phyloP scores from a whole-genome alignment of 2,329 filamentous ascomycete genomes.

The Penicillium sp. region DNA sequence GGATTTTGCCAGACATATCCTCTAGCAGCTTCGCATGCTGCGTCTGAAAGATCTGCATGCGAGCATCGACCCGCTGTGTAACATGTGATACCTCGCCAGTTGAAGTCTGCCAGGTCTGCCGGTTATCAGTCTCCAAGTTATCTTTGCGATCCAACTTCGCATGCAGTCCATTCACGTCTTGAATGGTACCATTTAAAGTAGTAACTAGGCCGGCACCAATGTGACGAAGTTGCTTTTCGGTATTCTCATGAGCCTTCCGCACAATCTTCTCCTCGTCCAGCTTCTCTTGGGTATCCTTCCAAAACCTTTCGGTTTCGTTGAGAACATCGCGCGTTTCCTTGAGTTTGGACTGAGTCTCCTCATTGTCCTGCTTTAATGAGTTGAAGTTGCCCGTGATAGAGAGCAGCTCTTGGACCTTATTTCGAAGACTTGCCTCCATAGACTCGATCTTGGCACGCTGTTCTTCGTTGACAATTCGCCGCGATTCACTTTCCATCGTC shows the following conservation, averaged over 20 bases:
- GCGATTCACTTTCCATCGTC: slow-evolving; percentile 85
- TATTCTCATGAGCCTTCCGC: slow-evolving; percentile 79
- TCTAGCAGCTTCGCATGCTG: slow-evolving; percentile 71
- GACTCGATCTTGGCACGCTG: slow-evolving; percentile 89
- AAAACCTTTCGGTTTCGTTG: slow-evolving; percentile 81
- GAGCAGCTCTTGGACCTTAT: slow-evolving; percentile 92
- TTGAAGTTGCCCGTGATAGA: slow-evolving; percentile 83
- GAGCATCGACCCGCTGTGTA: slow-evolving; percentile 71
- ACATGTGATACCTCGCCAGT: slow-evolving; percentile 73
- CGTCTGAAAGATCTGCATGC: slow-evolving; percentile 68
- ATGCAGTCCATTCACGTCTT: slow-evolving; percentile 76
- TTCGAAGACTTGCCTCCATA: slow-evolving; percentile 82
- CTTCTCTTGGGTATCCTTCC: slow-evolving; percentile 71
- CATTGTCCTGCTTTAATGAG: slow-evolving; percentile 83
- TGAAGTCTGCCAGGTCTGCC: slow-evolving; percentile 72
- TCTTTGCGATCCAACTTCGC: slow-evolving; percentile 85
- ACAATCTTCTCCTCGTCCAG: slow-evolving; percentile 77
- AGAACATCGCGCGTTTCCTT: slow-evolving; percentile 78
- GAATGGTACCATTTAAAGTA: slow-evolving; percentile 73
- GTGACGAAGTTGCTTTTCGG: slow-evolving; percentile 71
- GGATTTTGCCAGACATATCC: slow-evolving; percentile 68
- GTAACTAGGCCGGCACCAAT: slow-evolving; percentile 74
- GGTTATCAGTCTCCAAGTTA: slow-evolving; percentile 76
- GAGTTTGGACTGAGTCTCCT: slow-evolving; percentile 67
- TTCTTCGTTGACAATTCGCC: slow-evolving; percentile 86